Percentiles rank a stretch among this genome's conserved stretches.
These are phyloP conservation scores for Pestalotiopsis sp. DNA, from an alignment of 2,329 filamentous ascomycete species.

Conservation along the genomic window DNA sequence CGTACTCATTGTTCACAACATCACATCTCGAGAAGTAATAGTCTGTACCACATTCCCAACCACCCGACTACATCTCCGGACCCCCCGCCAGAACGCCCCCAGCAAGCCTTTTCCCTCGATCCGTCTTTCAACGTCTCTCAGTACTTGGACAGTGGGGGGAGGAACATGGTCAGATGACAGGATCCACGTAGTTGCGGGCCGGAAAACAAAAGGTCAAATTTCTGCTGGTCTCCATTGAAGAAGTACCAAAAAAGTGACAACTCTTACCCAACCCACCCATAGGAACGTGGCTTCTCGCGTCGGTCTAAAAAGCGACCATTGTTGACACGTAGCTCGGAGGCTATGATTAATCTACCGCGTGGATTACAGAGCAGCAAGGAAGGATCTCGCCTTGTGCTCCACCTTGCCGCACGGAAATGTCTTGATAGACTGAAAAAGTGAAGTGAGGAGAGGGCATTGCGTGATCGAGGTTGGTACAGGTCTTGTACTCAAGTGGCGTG, in stretches of 20 bases:
- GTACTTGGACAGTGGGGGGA: neutral
- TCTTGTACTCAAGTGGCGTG: neutral
- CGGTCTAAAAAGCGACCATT: constrained; percentile 14
- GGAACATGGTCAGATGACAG: constrained; percentile 10
- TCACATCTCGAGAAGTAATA: neutral
- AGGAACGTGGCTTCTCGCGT: constrained; percentile 13
- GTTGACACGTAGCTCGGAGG: constrained; percentile 13
- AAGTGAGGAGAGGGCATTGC: neutral
- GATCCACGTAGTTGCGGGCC: constrained; percentile 5
- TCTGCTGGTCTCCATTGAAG: neutral
- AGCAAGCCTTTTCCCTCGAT: neutral
- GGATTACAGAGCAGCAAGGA: constrained; percentile 79
- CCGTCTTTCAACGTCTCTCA: neutral
- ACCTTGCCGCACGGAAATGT: constrained; percentile 68
- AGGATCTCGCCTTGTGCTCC: constrained; percentile 75
- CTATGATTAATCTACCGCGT: constrained; percentile 64
- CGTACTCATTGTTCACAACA: no score
- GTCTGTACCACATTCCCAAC: constrained; percentile 13
- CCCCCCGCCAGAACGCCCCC: constrained; percentile 1
- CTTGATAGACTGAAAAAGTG: neutral
- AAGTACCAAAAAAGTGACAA: constrained; percentile 2
- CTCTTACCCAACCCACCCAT: constrained; percentile 14
- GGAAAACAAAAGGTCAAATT: constrained; percentile 14
- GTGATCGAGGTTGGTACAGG: neutral
- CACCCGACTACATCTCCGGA: constrained; percentile 7